Percentiles rank a stretch among this genome's conserved stretches.
These are phyloP conservation scores for Diaporthe sp. DNA, from an alignment of 2,329 filamentous ascomycete species.

Conservation along the genomic window DNA sequence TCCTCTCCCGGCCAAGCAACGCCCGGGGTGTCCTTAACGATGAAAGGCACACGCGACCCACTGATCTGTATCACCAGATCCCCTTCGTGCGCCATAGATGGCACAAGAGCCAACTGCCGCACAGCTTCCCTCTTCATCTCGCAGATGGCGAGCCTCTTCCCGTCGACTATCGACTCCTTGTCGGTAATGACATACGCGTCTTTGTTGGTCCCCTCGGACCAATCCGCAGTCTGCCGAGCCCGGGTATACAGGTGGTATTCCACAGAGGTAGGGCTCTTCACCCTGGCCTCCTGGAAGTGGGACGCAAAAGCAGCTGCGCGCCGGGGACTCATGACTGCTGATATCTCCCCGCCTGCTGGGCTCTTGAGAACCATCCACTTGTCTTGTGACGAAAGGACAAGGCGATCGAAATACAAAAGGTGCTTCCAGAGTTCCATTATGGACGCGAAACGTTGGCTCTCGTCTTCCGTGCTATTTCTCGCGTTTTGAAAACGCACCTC, in stretches of 20 bases:
- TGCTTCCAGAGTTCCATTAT: neutral
- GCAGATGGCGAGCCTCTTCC: conserved; percentile 8
- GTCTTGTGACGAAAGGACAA: neutral
- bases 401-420: neutral
- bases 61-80: conserved; percentile 12
- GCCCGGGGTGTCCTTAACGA: neutral
- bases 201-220: neutral
- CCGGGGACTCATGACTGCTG: neutral
- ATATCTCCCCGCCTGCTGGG: neutral
- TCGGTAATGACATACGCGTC: neutral
- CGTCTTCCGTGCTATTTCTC: neutral
- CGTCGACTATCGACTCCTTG: conserved; percentile 10
- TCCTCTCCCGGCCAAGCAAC: conserved; percentile 10
- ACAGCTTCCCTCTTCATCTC: neutral
- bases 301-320: neutral
- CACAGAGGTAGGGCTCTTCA: neutral
- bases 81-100: neutral
- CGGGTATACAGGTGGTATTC: neutral
- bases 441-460: neutral
- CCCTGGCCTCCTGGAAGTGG: neutral
- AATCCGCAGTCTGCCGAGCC: neutral
- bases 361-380: neutral
- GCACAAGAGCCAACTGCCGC: neutral
- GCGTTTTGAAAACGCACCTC: neutral
- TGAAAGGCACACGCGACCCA: neutral